Evolutionary conservation across 1,139 yeast genomes (phyloP).

Genomic region (Trichomonascaceae sp.): DNA sequence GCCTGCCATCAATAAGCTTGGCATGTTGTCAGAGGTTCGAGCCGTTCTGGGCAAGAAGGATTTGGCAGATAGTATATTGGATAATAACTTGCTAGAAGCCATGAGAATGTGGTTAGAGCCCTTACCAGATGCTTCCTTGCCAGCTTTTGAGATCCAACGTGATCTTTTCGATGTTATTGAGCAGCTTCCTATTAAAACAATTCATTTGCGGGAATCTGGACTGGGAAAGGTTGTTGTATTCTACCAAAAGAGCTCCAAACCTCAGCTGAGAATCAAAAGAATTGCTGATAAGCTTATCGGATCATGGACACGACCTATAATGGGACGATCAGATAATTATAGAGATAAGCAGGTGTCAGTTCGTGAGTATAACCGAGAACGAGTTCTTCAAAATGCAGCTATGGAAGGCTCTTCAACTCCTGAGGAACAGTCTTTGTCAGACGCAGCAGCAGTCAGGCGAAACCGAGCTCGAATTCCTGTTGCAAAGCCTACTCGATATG

Average conservation of each 20-base stretch:
- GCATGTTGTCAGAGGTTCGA: slow-evolving; percentile 71
- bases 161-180: slow-evolving; percentile 70
- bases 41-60: slow-evolving; percentile 74
- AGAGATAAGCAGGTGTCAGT: slow-evolving; percentile 76
- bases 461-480: slow-evolving; percentile 94
- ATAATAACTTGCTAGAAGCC: slow-evolving; percentile 88
- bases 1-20: slow-evolving; percentile 84
- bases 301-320: slow-evolving; percentile 97
- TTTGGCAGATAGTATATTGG: slow-evolving; percentile 82
- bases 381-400: slow-evolving; percentile 19
- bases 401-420: not conserved
- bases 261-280: slow-evolving; percentile 80
- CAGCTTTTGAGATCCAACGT: slow-evolving; percentile 93
- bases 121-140: slow-evolving; percentile 93
- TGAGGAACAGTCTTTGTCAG: slow-evolving; percentile 55
- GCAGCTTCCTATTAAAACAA: slow-evolving; percentile 85
- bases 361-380: slow-evolving; percentile 58
- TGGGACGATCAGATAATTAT: slow-evolving; percentile 92
- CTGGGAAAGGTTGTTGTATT: slow-evolving; percentile 91
- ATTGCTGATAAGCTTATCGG: slow-evolving; percentile 87
- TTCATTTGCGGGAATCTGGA: slow-evolving; percentile 90
- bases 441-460: slow-evolving; percentile 79
- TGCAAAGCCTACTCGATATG: slow-evolving; percentile 81
- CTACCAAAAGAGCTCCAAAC: slow-evolving; percentile 84
- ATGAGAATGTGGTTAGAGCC: slow-evolving; percentile 98